phyloP scores from a whole-genome alignment of 805 yeast genomes.

The Wickerhamiella sergipiensis region DNA sequence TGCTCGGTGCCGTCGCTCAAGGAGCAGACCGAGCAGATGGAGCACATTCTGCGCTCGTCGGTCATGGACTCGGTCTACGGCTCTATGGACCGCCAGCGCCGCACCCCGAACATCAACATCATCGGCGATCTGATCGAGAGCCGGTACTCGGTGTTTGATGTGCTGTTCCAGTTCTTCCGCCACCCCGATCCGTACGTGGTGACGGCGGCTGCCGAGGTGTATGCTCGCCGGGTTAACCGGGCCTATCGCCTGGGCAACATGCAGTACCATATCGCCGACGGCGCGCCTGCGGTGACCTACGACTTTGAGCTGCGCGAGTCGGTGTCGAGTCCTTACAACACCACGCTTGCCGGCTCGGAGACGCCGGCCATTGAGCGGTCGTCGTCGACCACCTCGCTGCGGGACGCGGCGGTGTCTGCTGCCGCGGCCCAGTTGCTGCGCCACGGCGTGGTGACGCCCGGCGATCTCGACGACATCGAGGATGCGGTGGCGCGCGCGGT shows the following conservation, averaged over 20 bases:
- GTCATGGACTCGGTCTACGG: slow-evolving; percentile 87
- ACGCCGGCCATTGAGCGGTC: slow-evolving; percentile 4
- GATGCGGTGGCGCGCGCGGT: slow-evolving; percentile 66
- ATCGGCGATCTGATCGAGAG: slow-evolving; percentile 91
- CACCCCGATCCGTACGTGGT: slow-evolving; percentile 78
- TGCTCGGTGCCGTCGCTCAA: slow-evolving; percentile 92
- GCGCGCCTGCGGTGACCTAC: slow-evolving; percentile 59
- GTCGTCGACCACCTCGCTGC: background rate
- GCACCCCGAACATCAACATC: slow-evolving; percentile 67
- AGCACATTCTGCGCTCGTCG: slow-evolving; percentile 83
- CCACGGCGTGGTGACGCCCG: slow-evolving; percentile 18
- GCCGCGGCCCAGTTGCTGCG: slow-evolving; percentile 35
- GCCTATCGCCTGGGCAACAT: slow-evolving; percentile 83
- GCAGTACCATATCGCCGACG: slow-evolving; percentile 38
- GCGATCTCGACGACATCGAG: slow-evolving; percentile 79
- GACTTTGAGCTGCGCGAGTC: slow-evolving; percentile 33
- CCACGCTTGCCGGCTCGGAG: slow-evolving; percentile 32
- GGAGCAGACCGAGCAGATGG: slow-evolving; percentile 94
- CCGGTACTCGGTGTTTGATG: slow-evolving; percentile 91
- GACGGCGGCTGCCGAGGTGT: slow-evolving; percentile 93
- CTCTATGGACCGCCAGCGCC: slow-evolving; percentile 30
- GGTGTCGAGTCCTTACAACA: slow-evolving; percentile 1
- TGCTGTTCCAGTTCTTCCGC: slow-evolving; percentile 77
- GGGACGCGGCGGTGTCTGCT: background rate
- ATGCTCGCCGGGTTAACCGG: slow-evolving; percentile 90